Base-by-base conservation (phyloP, 768 basidiomycete species). In the Phanerochaete sordida region DNA sequence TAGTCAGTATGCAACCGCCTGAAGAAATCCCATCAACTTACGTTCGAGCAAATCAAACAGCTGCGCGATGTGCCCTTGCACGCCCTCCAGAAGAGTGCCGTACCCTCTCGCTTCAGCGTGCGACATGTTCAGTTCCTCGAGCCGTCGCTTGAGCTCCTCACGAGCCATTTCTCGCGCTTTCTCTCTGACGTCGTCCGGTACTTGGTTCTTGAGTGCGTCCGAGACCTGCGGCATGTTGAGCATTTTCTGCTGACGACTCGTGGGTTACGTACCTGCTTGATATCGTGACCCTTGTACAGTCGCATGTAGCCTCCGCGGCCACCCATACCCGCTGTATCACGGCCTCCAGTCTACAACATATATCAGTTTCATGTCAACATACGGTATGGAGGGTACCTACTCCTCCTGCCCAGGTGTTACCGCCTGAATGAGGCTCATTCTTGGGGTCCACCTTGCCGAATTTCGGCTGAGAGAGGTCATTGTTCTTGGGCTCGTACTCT, bases 261-360 rank as follows among this genome's bases (percentile, higher is more conserved):
- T 11, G 8, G 39, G 7, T 9, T 19, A 6, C 39, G 7, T 4
- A 43, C 39, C 73, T 87, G 86, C 51, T 85, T 82, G 61, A 87
- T 84, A 58, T 86, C 77, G 12, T 85, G 84, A 13, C 82, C 83
- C 63, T 84, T 84, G 69, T 79, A 85, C 0, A 86, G 66, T 13
- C 86, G 81, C 71, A 85, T 87, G 68, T 86, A 87, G 0, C 86
- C 86, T 12, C 85, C 86, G n/a, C 78, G 75, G 3, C 86, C 86
- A 2, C 86, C 86, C 62, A 86, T 71, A 1, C 86, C 86, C 8
- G 86, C 86, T 3, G 86, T 87, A 64, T 84, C 84, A 24, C 84
- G 75, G 11, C 86, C 86, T 30, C 86, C 86, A 28, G 82, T 83
- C 86, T 88, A 30, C 1, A 21, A 7, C 3, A 58, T 12, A 13